phyloP scores from a whole-genome alignment of 1,284 basidiomycete genomes.

The Malassezia obtusa region DNA sequence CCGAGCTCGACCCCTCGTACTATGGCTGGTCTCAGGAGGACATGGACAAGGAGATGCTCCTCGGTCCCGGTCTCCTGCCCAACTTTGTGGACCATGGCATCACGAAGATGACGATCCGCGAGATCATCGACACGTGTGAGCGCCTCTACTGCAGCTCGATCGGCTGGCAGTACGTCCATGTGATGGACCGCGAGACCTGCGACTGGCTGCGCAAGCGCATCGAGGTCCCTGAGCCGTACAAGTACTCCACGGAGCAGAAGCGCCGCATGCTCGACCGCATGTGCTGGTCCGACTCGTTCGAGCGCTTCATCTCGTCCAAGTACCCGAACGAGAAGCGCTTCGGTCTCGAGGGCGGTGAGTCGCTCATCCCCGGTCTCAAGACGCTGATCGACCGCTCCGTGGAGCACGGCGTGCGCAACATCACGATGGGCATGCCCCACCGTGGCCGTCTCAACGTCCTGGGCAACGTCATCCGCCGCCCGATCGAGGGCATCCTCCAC shows the following conservation, averaged over 20 bases:
- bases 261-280: conserved; percentile 96
- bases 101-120: conserved; percentile 76
- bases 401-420: conserved; percentile 84
- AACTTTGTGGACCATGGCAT: conserved; percentile 76
- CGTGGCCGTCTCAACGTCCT: conserved; percentile 95
- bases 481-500: conserved; percentile 94
- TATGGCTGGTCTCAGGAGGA: conserved; percentile 93
- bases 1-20: conserved; percentile 44
- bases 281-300: conserved; percentile 98
- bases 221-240: conserved; percentile 95
- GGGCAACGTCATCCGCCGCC: conserved; percentile 96
- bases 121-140: conserved; percentile 84
- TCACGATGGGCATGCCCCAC: conserved; percentile 99
- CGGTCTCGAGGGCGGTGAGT: conserved; percentile 95
- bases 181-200: conserved; percentile 95
- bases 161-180: conserved; percentile 95
- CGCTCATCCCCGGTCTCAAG: conserved; percentile 98
- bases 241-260: conserved; percentile 95
- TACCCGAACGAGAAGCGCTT: conserved; percentile 99
- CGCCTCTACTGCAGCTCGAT: conserved; percentile 91
- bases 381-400: conserved; percentile 91
- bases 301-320: conserved; percentile 96
- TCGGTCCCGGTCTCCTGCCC: conserved; percentile 90
- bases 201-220: conserved; percentile 98
- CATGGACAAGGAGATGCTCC: conserved; percentile 82